phyloP scores from a whole-genome alignment of 257 asterid species.

The Haberlea rhodopensis region DNA sequence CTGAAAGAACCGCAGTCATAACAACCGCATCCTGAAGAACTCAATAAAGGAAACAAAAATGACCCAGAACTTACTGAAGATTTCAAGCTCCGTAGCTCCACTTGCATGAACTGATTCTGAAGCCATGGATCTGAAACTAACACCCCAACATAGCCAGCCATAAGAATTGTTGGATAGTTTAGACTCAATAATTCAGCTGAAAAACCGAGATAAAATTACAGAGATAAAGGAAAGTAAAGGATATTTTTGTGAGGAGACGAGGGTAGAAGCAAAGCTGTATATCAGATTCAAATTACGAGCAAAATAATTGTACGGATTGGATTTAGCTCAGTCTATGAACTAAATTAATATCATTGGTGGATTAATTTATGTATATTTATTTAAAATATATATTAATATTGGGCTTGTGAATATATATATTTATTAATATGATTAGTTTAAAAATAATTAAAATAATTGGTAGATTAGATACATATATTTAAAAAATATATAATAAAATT shows the following conservation, averaged over 20 bases:
- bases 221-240: constrained; percentile 21
- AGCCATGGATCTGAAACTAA: constrained; percentile 95
- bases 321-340: too few relatives aligned
- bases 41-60: not conserved
- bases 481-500: too few relatives aligned
- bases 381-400: too few relatives aligned
- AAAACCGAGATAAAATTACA: constrained; percentile 14
- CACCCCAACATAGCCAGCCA: constrained; percentile 85
- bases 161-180: not conserved
- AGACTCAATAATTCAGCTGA: constrained; percentile 3
- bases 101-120: constrained; percentile 94
- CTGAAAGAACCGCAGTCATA: constrained; percentile 38
- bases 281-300: constrained; percentile 46
- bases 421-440: too few relatives aligned
- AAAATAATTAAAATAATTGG: too few relatives aligned
- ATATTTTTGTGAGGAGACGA: constrained; percentile 40
- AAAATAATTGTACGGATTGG: too few relatives aligned
- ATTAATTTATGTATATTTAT: too few relatives aligned
- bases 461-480: too few relatives aligned
- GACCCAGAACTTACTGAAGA: constrained; percentile 53
- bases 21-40: constrained; percentile 24
- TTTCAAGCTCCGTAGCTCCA: constrained; percentile 82
- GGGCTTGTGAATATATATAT: too few relatives aligned
- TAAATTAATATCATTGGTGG: constrained; percentile 6
- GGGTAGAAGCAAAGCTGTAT: constrained; percentile 68